Evolutionary conservation across 768 basidiomycete species (phyloP).

Genomic region (Mycena olivaceomarginata): DNA sequence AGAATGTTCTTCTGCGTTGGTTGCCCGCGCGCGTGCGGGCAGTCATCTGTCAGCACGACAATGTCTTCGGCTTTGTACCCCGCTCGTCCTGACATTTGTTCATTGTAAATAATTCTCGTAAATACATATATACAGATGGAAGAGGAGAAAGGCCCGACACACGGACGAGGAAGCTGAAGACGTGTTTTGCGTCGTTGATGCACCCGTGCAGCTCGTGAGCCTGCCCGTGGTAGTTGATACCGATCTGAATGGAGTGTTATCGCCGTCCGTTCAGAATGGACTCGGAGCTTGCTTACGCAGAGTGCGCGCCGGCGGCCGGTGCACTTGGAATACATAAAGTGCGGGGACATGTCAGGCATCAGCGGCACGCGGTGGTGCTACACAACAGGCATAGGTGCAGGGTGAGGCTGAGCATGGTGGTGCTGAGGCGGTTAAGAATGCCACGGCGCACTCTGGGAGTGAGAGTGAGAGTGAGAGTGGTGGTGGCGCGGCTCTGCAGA

Average conservation of each 20-base stretch:
- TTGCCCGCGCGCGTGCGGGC: no score
- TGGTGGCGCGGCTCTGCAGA: neutral
- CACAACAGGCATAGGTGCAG: neutral
- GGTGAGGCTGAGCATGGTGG: neutral
- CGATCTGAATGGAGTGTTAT: conserved; percentile 69
- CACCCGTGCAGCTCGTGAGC: conserved; percentile 81
- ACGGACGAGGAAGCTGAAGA: conserved; percentile 82
- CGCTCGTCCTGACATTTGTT: conserved; percentile 28
- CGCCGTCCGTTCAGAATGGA: neutral
- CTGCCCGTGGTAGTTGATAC: conserved; percentile 86
- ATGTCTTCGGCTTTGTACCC: no score
- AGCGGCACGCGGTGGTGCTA: conserved; percentile 16
- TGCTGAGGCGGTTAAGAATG: neutral
- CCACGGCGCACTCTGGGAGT: neutral
- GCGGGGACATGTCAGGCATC: conserved; percentile 22
- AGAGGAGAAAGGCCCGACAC: conserved; percentile 43
- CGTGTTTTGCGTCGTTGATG: conserved; percentile 86
- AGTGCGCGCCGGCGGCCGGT: conserved; percentile 48
- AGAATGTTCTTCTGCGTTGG: no score
- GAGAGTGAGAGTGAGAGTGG: neutral
- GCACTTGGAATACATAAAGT: conserved; percentile 48
- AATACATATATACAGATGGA: neutral
- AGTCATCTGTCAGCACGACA: conserved; percentile 21
- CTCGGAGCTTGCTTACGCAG: conserved; percentile 24
- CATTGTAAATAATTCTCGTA: conserved; percentile 46